These are phyloP conservation scores for Dunaliella sp. DNA, from an alignment of 139 green algal genomes.

Conservation along the genomic window DNA sequence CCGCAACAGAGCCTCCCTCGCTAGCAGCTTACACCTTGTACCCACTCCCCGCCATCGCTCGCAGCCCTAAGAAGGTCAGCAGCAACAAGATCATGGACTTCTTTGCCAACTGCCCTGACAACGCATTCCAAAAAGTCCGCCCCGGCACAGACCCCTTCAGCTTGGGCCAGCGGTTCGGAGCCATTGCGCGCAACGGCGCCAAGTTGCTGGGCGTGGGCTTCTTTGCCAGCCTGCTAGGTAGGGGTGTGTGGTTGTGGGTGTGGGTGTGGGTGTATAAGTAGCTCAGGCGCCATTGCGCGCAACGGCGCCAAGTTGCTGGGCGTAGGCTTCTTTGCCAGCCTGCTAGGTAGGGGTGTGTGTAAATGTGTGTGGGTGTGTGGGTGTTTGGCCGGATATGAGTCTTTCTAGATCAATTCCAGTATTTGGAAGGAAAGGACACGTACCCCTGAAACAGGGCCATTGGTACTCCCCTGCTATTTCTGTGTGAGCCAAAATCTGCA, in stretches of 20 bases:
- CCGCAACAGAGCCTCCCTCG: too few species aligned
- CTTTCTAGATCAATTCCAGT: too few species aligned
- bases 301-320: conserved; percentile 91
- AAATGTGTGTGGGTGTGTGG: conserved; percentile 42
- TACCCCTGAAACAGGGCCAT: too few species aligned
- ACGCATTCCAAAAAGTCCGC: conserved; percentile 90
- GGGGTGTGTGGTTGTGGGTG: conserved; percentile 40
- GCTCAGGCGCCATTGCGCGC: conserved; percentile 69
- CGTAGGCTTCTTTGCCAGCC: conserved; percentile 77
- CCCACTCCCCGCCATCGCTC: too few species aligned
- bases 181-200: conserved; percentile 80
- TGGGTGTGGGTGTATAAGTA: too few species aligned
- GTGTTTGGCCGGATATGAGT: neutral
- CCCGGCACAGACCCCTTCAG: conserved; percentile 71
- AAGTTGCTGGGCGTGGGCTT: conserved; percentile 92
- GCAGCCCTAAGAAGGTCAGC: conserved; percentile 13
- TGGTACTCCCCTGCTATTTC: too few species aligned
- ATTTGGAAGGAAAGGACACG: too few species aligned
- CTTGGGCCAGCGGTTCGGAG: conserved; percentile 70
- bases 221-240: conserved; percentile 64
- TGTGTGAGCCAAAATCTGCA: too few species aligned
- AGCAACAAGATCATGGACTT: conserved; percentile 43
- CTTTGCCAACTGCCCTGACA: conserved; percentile 89
- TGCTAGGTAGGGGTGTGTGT: conserved; percentile 68
- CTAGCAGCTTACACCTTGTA: too few species aligned